Base-by-base conservation (phyloP, 2,329 filamentous ascomycete genomes). In the Fusarium vanettenii region DNA sequence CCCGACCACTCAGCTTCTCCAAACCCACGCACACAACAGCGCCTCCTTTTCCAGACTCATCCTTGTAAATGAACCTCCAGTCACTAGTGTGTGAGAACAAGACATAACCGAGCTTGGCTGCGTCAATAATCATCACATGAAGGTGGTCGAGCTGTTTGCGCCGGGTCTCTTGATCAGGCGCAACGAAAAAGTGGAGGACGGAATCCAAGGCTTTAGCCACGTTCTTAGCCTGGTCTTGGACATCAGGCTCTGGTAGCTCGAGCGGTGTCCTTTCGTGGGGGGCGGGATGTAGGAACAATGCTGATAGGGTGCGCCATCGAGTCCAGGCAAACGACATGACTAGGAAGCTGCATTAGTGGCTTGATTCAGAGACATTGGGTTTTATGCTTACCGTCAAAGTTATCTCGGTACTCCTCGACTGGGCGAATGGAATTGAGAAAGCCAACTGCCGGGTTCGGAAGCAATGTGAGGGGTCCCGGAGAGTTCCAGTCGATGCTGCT, bases 41-140 rank as follows among this genome's bases (percentile, higher is more conserved):
- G 3, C 27, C 29, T 18, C 18, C 29, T 33, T 25, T 18, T 25
- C 29, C 9, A 22, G 55, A 14, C 55, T 57, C 31, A 6, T 25
- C 37, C 35, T 33, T 41, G 37, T 67, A 63, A 11, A 63, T 9
- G 16, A 67, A 41, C 6, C 56, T 27, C 59, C 59, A 67, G 14
- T 63, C 59, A 22, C n/a, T 37, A 18, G 64, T 29, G 18, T 67
- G 64, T 11, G 64, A 67, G 7, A 67, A 41, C 14, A 67, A 31
- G 1, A 27, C 31, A 22, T 63, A 67, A 2, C 64, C 64, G 16
- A 67, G 22, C 35, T 35, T 67, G 20, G 59, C 45, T 20, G 52
- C 29, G 25, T 63, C 48, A 22, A 63, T 31, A 20, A 67, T 27
- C 20, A 63, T 33, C 27, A 29, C 33, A n/a, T 45, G 25, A 4